Base-by-base conservation (phyloP, 257 asterid genomes). In the Solanum sitiens region DNA sequence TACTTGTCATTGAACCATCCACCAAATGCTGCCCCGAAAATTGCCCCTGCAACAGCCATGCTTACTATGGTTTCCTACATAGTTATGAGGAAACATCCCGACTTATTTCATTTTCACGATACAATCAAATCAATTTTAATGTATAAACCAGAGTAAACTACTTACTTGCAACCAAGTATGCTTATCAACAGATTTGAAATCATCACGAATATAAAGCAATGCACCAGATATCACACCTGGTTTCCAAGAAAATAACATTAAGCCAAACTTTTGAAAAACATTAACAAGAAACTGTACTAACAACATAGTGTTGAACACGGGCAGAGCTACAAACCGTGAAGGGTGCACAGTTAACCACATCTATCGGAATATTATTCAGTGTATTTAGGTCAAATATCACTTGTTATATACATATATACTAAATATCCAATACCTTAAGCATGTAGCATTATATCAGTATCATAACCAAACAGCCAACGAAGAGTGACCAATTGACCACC, bases 211-310 rank as follows among this genome's bases (percentile, higher is more conserved):
- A 88, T 95, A 95, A 33, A 95, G 97, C 67, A 94, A 90, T 33
- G 98, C 98, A 71, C 98, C 98, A 16, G 98, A 95, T 83, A 95
- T 95, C 90, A 95, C 98, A 87, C 98, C 98, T 95, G 76, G 59
- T n/a, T 40, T 80, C 75, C 86, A 89, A 68, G 61, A 65, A 18
- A 30, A 87, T 8, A 53, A 30, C 39, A 82, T n/a, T 35, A 15
- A 56, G 37, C 33, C 25, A 23, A 70, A 68, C 13, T 8, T 18
- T 25, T 56, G 5, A 6, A 15, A 44, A 10, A 2, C 27, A 44
- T 3, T 1, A 14, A 42, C 59, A 85, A 25, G 45, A 15, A 79
- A 27, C n/a, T 25, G 30, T 47, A 45, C 11, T 6, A 25, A n/a
- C 84, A 44, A 77, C 39, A 12, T 35, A 75, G 83, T 44, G 27